phyloP scores from a whole-genome alignment of 2,329 filamentous ascomycete species.

The Fusarium decemcellulare region DNA sequence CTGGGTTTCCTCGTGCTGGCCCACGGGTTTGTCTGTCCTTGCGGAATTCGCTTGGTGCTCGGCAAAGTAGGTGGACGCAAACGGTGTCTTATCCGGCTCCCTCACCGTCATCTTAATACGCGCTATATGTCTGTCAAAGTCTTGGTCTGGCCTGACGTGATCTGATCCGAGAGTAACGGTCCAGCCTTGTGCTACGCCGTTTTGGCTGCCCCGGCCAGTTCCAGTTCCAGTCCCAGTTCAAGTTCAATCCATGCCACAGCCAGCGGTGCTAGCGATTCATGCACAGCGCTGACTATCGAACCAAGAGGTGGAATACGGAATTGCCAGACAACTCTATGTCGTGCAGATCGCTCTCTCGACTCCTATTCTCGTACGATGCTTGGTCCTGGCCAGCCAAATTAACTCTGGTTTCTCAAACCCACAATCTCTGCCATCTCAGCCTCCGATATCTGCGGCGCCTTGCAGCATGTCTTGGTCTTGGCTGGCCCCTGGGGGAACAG shows the following conservation, averaged over 20 bases:
- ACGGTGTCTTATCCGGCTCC: background rate
- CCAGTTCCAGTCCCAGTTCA: too few species aligned
- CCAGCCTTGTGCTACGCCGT: slow-evolving; percentile 9
- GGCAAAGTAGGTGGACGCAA: background rate
- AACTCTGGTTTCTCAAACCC: slow-evolving; percentile 3
- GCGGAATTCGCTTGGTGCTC: background rate
- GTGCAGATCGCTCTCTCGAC: slow-evolving; percentile 2
- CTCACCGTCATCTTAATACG: background rate
- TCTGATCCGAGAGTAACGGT: slow-evolving; percentile 14
- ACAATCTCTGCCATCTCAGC: background rate
- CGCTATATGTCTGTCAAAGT: slow-evolving; percentile 4
- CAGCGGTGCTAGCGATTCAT: slow-evolving; percentile 35
- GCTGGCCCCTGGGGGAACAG: background rate
- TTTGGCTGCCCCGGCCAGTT: background rate
- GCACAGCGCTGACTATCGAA: slow-evolving; percentile 30
- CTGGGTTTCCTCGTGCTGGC: slow-evolving; percentile 18
- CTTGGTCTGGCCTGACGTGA: slow-evolving; percentile 22
- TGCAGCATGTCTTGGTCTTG: background rate
- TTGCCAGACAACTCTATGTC: background rate
- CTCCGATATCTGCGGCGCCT: too few species aligned
- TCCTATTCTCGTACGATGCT: slow-evolving; percentile 16
- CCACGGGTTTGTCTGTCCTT: background rate
- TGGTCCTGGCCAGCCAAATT: slow-evolving; percentile 33
- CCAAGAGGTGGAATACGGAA: slow-evolving; percentile 5
- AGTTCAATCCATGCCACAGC: slow-evolving; percentile 16